Conservation (phyloP, 352 stramenopile species). For the Globisporangium emineosum region DNA sequence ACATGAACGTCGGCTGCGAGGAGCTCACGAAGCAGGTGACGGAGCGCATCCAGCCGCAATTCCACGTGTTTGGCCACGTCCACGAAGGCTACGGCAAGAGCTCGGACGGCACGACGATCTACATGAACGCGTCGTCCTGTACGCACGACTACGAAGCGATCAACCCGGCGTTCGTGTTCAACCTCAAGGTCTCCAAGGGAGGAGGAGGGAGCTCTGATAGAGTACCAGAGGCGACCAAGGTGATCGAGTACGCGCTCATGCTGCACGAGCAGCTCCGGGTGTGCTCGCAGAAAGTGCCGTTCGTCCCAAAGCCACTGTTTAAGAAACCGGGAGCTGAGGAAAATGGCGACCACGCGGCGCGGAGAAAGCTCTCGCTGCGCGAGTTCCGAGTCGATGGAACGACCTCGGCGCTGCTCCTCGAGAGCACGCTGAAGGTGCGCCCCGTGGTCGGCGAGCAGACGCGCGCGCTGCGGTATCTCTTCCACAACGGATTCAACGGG, state of each 20-base stretch:
- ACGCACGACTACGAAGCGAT: constrained; percentile 75
- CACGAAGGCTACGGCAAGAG: constrained; percentile 83
- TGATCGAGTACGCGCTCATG: constrained; percentile 43
- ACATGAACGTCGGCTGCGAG: constrained; percentile 62
- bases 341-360: constrained; percentile 8
- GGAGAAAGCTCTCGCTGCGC: constrained; percentile 24
- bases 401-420: constrained; percentile 54
- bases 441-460: constrained; percentile 53
- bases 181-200: constrained; percentile 22
- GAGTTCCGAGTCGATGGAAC: constrained; percentile 72
- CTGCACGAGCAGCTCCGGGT: constrained; percentile 61
- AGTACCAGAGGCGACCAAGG: constrained; percentile 2
- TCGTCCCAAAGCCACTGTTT: constrained; percentile 30
- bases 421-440: constrained; percentile 69
- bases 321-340: background rate
- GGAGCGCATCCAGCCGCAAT: constrained; percentile 52
- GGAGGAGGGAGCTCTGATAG: background rate
- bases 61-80: constrained; percentile 91
- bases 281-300: constrained; percentile 58
- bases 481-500: constrained; percentile 38
- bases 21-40: constrained; percentile 75
- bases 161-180: constrained; percentile 64
- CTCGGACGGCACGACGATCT: constrained; percentile 72
- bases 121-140: constrained; percentile 83
- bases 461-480: constrained; percentile 64